phyloP scores from a whole-genome alignment of 768 basidiomycete species.

The Tylopilus felleus region DNA sequence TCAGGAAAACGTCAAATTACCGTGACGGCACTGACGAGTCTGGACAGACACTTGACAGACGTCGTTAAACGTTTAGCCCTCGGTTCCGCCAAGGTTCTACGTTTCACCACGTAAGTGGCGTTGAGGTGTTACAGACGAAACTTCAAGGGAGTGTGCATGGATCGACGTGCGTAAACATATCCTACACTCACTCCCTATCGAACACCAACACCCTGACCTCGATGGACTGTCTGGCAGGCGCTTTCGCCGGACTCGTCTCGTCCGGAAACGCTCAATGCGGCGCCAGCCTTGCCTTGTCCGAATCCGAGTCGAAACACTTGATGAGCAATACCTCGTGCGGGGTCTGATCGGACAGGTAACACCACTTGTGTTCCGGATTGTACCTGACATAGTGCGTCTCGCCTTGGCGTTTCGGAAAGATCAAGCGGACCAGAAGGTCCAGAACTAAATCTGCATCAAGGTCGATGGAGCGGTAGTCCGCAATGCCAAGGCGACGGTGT shows the following conservation, averaged over 20 bases:
- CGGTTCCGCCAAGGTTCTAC: too few relatives aligned
- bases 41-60: too few relatives aligned
- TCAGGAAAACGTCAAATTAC: too few relatives aligned
- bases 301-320: slow-evolving; percentile 42
- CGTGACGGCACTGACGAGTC: too few relatives aligned
- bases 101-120: too few relatives aligned
- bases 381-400: slow-evolving; percentile 26
- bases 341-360: slow-evolving; percentile 35
- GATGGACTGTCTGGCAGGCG: not conserved
- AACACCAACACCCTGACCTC: not conserved
- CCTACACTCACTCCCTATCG: not conserved
- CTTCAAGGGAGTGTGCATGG: too few relatives aligned
- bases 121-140: too few relatives aligned
- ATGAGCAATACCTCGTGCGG: slow-evolving; percentile 37
- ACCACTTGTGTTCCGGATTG: slow-evolving; percentile 36
- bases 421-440: slow-evolving; percentile 30
- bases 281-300: slow-evolving; percentile 34
- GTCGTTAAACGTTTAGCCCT: too few relatives aligned
- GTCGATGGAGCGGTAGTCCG: not conserved
- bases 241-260: slow-evolving; percentile 7
- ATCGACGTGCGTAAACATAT: too few relatives aligned
- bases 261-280: slow-evolving; percentile 29
- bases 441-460: not conserved
- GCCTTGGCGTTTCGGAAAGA: slow-evolving; percentile 31
- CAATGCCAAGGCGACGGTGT: not conserved